Evolutionary conservation across 2,329 filamentous ascomycete genomes (phyloP).

Genomic region (Dryadomyces quercivorus): DNA sequence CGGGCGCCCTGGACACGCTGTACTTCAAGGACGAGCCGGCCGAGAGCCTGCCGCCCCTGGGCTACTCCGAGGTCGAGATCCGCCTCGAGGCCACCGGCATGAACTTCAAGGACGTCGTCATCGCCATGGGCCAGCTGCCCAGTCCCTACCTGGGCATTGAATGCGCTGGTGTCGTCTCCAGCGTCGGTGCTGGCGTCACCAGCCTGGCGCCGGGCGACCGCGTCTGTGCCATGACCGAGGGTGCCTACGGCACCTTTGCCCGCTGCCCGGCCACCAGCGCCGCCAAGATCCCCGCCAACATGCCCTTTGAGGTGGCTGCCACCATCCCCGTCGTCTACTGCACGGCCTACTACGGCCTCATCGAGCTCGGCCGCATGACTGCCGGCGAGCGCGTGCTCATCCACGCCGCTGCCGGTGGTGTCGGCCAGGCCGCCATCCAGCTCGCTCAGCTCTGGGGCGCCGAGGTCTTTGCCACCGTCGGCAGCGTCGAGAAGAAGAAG

Average conservation of each 20-base stretch:
- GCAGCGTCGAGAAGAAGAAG: slow-evolving; percentile 25
- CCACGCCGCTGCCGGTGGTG: slow-evolving; percentile 24
- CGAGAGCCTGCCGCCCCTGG: neutral
- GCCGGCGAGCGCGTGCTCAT: slow-evolving; percentile 27
- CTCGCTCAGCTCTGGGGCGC: slow-evolving; percentile 26
- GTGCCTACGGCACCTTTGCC: neutral
- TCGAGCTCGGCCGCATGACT: slow-evolving; percentile 24
- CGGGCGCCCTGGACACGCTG: neutral
- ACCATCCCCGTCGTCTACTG: slow-evolving; percentile 26
- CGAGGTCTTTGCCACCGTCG: slow-evolving; percentile 30
- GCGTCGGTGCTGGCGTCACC: neutral
- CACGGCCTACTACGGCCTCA: slow-evolving; percentile 28
- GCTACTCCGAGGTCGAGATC: neutral
- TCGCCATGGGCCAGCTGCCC: neutral
- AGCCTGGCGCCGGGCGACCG: neutral
- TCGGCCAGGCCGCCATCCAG: slow-evolving; percentile 27
- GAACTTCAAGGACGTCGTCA: neutral
- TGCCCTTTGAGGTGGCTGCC: slow-evolving; percentile 13
- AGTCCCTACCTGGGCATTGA: neutral
- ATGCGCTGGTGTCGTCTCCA: neutral
- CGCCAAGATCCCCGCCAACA: neutral
- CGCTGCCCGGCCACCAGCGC: too few species aligned
- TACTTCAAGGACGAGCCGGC: neutral
- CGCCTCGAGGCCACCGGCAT: neutral
- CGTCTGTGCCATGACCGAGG: neutral